Evolutionary conservation across 345 rosid genomes (phyloP).

Genomic region (Brassica cretica): DNA sequence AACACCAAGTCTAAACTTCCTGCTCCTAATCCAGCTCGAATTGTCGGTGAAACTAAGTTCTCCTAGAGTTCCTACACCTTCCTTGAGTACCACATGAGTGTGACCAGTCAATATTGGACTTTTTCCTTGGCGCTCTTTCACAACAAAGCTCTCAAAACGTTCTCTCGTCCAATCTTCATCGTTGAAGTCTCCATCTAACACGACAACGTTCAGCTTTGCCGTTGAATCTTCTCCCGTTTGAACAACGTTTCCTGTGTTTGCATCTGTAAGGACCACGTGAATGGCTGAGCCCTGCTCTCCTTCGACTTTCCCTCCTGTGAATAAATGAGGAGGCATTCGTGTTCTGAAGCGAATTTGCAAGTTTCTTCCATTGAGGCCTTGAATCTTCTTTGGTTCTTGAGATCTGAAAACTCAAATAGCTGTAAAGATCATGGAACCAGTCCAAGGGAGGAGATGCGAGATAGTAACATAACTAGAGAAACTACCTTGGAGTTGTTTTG

Average conservation of each 20-base stretch:
- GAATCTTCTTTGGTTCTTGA: constrained; percentile 54
- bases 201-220: constrained; percentile 71
- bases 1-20: constrained; percentile 92
- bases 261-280: constrained; percentile 69
- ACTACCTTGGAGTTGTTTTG: constrained; percentile 55
- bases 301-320: constrained; percentile 90
- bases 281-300: constrained; percentile 85
- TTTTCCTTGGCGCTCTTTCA: constrained; percentile 88
- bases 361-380: constrained; percentile 57
- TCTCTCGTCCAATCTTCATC: constrained; percentile 70
- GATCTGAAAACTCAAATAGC: constrained; percentile 43
- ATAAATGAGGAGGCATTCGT: constrained; percentile 86
- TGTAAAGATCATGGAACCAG: not conserved
- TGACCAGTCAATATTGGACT: constrained; percentile 87
- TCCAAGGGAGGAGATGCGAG: not conserved
- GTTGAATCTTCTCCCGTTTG: constrained; percentile 65
- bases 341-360: constrained; percentile 79
- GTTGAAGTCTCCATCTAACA: constrained; percentile 84
- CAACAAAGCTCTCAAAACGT: constrained; percentile 71
- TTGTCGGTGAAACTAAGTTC: constrained; percentile 86
- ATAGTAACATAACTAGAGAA: not conserved
- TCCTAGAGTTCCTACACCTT: constrained; percentile 86
- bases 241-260: constrained; percentile 56
- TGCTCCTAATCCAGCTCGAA: constrained; percentile 97
- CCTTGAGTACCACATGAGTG: constrained; percentile 67